Conservation (phyloP, 352 stramenopile species). For the Pythium rishiriense region DNA sequence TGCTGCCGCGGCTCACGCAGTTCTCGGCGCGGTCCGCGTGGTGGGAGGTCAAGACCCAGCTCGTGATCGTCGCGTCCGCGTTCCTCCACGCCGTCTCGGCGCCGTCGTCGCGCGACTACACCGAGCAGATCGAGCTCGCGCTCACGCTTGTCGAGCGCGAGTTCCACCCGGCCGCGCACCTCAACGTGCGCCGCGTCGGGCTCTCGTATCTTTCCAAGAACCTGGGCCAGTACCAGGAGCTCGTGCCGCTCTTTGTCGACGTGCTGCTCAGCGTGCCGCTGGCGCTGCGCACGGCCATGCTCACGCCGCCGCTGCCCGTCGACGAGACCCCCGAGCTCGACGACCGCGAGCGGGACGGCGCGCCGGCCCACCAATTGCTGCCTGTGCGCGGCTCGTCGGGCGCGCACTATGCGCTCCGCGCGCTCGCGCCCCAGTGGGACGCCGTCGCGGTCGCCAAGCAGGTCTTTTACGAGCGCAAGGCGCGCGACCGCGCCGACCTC, state of each 20-base stretch:
- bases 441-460: slow-evolving; percentile 69
- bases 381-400: slow-evolving; percentile 57
- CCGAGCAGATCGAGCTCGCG: slow-evolving; percentile 68
- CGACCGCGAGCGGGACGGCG: neutral
- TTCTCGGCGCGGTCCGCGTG: slow-evolving; percentile 62
- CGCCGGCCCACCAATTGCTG: slow-evolving; percentile 18
- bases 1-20: slow-evolving; percentile 65
- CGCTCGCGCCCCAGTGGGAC: slow-evolving; percentile 59
- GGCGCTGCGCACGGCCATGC: slow-evolving; percentile 39
- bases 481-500: slow-evolving; percentile 30
- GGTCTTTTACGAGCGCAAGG: slow-evolving; percentile 68
- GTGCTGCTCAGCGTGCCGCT: slow-evolving; percentile 66
- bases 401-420: slow-evolving; percentile 45
- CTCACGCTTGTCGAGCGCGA: slow-evolving; percentile 76
- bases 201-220: slow-evolving; percentile 59
- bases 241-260: slow-evolving; percentile 76
- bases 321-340: neutral
- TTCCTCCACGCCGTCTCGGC: slow-evolving; percentile 44
- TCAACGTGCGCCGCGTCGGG: slow-evolving; percentile 66
- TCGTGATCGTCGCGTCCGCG: slow-evolving; percentile 63
- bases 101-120: slow-evolving; percentile 38
- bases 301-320: slow-evolving; percentile 19
- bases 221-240: slow-evolving; percentile 65
- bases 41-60: slow-evolving; percentile 87
- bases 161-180: slow-evolving; percentile 51